phyloP scores from a whole-genome alignment of 805 yeast genomes.

The Nakazawaea pomicola region DNA sequence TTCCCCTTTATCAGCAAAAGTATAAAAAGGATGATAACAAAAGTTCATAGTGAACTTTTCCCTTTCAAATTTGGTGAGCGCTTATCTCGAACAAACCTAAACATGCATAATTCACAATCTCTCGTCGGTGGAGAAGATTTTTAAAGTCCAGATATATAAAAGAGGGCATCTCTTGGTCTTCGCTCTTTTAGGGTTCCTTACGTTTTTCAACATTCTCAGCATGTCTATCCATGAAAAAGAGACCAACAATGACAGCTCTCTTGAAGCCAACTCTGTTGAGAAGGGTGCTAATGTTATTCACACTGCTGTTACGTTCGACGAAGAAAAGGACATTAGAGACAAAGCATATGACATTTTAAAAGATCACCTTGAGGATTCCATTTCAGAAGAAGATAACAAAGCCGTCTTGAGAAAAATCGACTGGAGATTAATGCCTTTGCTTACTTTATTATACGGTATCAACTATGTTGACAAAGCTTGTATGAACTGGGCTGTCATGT shows the following conservation, averaged over 20 bases:
- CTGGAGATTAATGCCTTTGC: slow-evolving; percentile 26
- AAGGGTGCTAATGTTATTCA: not conserved
- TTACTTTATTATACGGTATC: slow-evolving; percentile 23
- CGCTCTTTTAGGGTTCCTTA: no score
- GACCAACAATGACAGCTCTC: not conserved
- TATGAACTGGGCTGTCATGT: slow-evolving; percentile 39
- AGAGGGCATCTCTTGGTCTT: no score
- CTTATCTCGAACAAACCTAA: no score
- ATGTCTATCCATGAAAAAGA: no score
- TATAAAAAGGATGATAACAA: no score
- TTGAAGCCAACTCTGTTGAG: slow-evolving; percentile 2
- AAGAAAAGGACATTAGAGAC: slow-evolving; percentile 17
- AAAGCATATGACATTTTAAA: slow-evolving; percentile 17
- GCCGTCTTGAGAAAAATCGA: slow-evolving; percentile 30
- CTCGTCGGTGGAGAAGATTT: no score
- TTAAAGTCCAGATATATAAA: no score
- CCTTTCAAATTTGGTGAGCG: no score
- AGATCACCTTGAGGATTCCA: slow-evolving; percentile 16
- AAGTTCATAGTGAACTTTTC: no score
- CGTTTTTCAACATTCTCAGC: no score
- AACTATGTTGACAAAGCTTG: slow-evolving; percentile 37
- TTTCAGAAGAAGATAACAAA: slow-evolving; percentile 26
- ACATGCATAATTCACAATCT: no score
- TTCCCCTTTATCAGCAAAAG: no score
- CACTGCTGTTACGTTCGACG: not conserved